A percentile compares a stretch with the other conserved stretches of the same genome.
Evolutionary conservation across 1,284 basidiomycete species (phyloP).

Genomic region (Cutaneotrichosporon sp.): DNA sequence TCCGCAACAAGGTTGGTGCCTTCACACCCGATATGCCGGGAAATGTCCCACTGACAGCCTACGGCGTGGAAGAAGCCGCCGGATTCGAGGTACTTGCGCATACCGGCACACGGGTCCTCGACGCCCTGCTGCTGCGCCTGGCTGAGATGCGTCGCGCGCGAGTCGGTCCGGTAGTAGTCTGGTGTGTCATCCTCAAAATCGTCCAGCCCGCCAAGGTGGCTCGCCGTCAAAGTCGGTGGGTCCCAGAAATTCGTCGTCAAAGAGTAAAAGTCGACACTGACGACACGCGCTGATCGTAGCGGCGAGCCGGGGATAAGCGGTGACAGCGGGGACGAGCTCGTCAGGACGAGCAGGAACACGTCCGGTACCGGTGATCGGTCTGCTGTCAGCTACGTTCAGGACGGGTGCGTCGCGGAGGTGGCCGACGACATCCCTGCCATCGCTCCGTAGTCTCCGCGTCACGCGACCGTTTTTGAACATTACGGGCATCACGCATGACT

Average conservation of each 20-base stretch:
- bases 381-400: conserved; percentile 40
- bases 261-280: conserved; percentile 50
- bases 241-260: conserved; percentile 49
- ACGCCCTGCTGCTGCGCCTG: conserved; percentile 50
- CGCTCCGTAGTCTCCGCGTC: too few relatives aligned
- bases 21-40: conserved; percentile 60
- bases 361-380: conserved; percentile 43
- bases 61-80: conserved; percentile 91
- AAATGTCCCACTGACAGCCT: conserved; percentile 79
- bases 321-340: conserved; percentile 30
- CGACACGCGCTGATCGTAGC: conserved; percentile 45
- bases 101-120: conserved; percentile 83
- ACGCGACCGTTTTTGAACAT: too few relatives aligned
- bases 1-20: conserved; percentile 47
- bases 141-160: conserved; percentile 1
- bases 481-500: conserved; percentile 16
- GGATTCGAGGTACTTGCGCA: conserved; percentile 85
- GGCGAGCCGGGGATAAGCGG: conserved; percentile 36
- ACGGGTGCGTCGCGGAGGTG: too few relatives aligned
- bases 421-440: too few relatives aligned
- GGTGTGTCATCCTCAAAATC: conserved; percentile 16
- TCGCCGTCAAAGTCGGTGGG: conserved; percentile 28
- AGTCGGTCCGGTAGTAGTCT: background rate
- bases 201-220: conserved; percentile 9
- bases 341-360: conserved; percentile 45